Conservation (phyloP, 169 alveolate species). For the Babesia divergens region DNA sequence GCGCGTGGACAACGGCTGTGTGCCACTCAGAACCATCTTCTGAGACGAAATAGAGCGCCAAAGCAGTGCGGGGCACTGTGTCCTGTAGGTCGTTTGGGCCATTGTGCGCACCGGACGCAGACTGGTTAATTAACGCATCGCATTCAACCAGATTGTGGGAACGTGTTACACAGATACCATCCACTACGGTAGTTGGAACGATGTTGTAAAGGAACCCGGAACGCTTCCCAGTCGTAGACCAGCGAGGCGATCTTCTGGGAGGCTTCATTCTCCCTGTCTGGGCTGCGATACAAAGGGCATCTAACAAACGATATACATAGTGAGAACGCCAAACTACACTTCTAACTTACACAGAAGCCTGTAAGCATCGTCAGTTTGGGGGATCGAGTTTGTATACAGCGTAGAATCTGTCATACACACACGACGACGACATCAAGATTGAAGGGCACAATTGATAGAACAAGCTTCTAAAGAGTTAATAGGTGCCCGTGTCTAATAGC, state of each 20-base stretch:
- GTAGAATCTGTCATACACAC: too few species aligned
- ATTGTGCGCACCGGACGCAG: neutral
- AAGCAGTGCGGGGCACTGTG: constrained; percentile 34
- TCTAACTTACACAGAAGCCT: neutral
- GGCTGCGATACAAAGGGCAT: constrained; percentile 9
- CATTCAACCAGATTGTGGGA: neutral
- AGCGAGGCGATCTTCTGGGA: constrained; percentile 33
- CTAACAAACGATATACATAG: neutral
- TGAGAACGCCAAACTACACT: neutral
- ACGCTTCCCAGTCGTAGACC: constrained; percentile 65
- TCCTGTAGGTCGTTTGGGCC: neutral
- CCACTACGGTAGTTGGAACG: constrained; percentile 77
- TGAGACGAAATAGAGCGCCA: constrained; percentile 57
- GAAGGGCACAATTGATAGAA: too few species aligned
- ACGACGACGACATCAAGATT: too few species aligned
- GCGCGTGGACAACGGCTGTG: constrained; percentile 59
- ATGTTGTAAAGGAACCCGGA: constrained; percentile 84
- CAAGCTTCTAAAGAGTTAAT: too few species aligned
- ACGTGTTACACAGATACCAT: constrained; percentile 51
- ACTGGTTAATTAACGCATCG: neutral
- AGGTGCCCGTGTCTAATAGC: too few species aligned
- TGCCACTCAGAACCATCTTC: constrained; percentile 68
- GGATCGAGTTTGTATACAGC: too few species aligned
- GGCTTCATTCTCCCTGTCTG: constrained; percentile 14
- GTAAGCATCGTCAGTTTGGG: too few species aligned